Conservation (phyloP, 805 yeast genomes). For the Scheffersomyces coipomensis region DNA sequence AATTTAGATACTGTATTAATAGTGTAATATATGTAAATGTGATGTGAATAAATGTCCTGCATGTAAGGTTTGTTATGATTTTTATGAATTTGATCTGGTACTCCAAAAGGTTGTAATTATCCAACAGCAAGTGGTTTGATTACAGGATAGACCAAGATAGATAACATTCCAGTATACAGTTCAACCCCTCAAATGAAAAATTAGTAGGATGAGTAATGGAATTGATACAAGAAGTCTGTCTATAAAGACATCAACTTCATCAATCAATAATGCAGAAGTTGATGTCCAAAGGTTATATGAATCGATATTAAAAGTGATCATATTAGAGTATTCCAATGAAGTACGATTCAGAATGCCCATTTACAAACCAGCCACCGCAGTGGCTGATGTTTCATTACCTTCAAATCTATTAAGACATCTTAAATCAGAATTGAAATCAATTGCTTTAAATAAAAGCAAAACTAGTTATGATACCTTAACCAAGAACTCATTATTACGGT, state of each 20-base stretch:
- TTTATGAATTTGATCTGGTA: too few species aligned
- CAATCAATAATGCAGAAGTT: conserved; percentile 13
- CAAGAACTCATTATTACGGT: conserved; percentile 56
- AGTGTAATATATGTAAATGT: too few species aligned
- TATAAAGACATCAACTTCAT: not conserved
- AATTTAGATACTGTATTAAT: too few species aligned
- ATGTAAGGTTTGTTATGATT: too few species aligned
- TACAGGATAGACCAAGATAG: too few species aligned
- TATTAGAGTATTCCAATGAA: conserved; percentile 62
- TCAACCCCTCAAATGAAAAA: too few species aligned
- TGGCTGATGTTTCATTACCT: conserved; percentile 31
- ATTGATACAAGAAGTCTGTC: not conserved
- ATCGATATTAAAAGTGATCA: conserved; percentile 51
- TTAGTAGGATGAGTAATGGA: not conserved
- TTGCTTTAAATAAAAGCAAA: conserved; percentile 45
- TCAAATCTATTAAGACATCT: conserved; percentile 35
- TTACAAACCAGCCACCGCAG: conserved; percentile 9
- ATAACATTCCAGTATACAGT: too few species aligned
- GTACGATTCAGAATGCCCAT: conserved; percentile 52
- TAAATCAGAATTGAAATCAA: conserved; percentile 39
- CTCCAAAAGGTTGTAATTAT: too few species aligned
- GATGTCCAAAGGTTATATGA: conserved; percentile 41
- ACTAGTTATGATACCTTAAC: conserved; percentile 44
- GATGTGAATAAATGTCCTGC: too few species aligned
- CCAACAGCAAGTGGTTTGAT: too few species aligned